These are phyloP conservation scores for Fagopyrum esculentum DNA, from an alignment of 148 eudicot species.

Conservation along the genomic window DNA sequence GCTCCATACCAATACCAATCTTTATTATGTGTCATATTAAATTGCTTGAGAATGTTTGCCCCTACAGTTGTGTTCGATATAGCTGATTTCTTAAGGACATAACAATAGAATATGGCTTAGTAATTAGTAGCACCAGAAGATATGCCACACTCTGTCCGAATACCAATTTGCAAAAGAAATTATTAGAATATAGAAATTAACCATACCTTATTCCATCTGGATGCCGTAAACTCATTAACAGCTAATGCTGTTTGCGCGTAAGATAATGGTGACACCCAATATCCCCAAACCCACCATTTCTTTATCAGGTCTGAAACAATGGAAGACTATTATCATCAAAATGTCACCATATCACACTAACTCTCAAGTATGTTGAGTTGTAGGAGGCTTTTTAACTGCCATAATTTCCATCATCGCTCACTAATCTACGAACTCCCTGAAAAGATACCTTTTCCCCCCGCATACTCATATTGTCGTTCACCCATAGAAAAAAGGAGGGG, in stretches of 20 bases:
- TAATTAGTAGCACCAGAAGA: neutral
- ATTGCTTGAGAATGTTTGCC: conserved; percentile 31
- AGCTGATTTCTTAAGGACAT: conserved; percentile 31
- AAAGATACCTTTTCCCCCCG: neutral
- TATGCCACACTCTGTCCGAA: neutral
- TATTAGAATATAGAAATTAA: neutral
- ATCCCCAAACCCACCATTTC: conserved; percentile 93
- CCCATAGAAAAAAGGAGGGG: neutral
- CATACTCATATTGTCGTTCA: neutral
- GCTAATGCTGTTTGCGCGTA: conserved; percentile 74
- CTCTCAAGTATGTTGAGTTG: neutral
- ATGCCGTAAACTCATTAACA: conserved; percentile 75
- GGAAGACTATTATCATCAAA: neutral
- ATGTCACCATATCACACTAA: neutral
- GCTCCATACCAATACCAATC: conserved; percentile 88
- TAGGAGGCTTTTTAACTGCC: neutral
- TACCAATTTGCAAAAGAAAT: neutral
- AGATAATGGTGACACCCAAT: conserved; percentile 81
- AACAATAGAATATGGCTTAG: neutral
- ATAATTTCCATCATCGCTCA: neutral
- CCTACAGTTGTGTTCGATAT: conserved; percentile 52
- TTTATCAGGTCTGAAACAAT: conserved; percentile 53
- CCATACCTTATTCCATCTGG: conserved; percentile 72
- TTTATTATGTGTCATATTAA: conserved; percentile 34
- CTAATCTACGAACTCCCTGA: neutral